These are phyloP conservation scores for Psilocybe sp. DNA, from an alignment of 768 basidiomycete genomes.

Conservation along the genomic window DNA sequence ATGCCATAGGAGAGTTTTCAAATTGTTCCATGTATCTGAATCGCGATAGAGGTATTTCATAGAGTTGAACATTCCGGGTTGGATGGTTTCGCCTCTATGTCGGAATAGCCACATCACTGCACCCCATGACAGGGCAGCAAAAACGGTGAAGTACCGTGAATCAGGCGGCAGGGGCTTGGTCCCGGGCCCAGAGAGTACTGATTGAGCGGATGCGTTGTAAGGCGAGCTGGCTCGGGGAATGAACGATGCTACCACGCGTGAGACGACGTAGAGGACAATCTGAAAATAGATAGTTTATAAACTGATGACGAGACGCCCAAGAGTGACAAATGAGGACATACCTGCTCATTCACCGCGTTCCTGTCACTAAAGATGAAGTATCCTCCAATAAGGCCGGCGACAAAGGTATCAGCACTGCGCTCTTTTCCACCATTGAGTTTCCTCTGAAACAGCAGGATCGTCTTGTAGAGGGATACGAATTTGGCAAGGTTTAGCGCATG, in stretches of 20 bases:
- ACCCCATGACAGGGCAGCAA: slow-evolving; percentile 91
- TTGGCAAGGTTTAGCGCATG: slow-evolving; percentile 91
- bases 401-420: slow-evolving; percentile 79
- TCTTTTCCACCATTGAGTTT: slow-evolving; percentile 81
- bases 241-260: slow-evolving; percentile 88
- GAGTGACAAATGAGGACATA: slow-evolving; percentile 29
- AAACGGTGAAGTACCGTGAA: slow-evolving; percentile 78
- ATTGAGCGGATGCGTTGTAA: slow-evolving; percentile 44
- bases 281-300: slow-evolving; percentile 27
- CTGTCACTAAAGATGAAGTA: slow-evolving; percentile 86
- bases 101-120: slow-evolving; percentile 96
- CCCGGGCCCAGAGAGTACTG: slow-evolving; percentile 36
- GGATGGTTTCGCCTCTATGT: slow-evolving; percentile 84
- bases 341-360: slow-evolving; percentile 90
- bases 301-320: neutral
- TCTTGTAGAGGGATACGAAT: slow-evolving; percentile 94
- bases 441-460: slow-evolving; percentile 77
- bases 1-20: slow-evolving; percentile 89
- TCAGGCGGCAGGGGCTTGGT: slow-evolving; percentile 81
- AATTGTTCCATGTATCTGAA: slow-evolving; percentile 80
- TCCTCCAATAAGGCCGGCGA: slow-evolving; percentile 91
- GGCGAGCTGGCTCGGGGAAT: slow-evolving; percentile 72
- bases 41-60: slow-evolving; percentile 96
- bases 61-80: slow-evolving; percentile 94
- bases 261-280: slow-evolving; percentile 97